A percentile compares a stretch with the other conserved stretches of the same genome.
phyloP scores from a whole-genome alignment of 345 rosid genomes.

The Populus davidiana region DNA sequence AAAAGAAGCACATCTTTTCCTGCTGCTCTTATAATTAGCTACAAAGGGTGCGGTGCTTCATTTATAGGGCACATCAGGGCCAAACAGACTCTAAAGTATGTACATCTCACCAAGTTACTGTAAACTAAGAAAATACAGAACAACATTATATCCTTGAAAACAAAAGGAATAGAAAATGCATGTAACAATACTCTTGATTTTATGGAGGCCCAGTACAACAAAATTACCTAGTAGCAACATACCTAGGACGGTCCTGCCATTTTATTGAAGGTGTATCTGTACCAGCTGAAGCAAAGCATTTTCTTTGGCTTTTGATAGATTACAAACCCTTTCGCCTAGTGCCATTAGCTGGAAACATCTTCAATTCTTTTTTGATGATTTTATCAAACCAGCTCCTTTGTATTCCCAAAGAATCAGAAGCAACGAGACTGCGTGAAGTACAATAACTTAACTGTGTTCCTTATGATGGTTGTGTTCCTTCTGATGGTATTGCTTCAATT shows the following conservation, averaged over 20 bases:
- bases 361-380: background rate
- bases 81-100: background rate
- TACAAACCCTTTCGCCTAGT: background rate
- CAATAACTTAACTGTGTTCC: background rate
- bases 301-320: background rate
- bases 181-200: background rate
- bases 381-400: background rate
- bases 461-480: background rate
- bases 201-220: background rate
- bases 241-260: background rate
- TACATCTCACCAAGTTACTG: background rate
- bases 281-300: background rate
- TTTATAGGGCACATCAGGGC: no score
- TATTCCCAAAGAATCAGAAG: background rate
- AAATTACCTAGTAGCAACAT: no score
- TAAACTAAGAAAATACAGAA: no score
- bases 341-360: background rate
- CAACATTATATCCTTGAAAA: background rate
- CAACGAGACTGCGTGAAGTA: background rate
- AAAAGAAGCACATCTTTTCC: no score
- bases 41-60: no score
- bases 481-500: background rate
- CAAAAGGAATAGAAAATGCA: background rate
- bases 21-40: no score
- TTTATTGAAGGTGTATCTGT: background rate